Evolutionary conservation across 2,329 filamentous ascomycete genomes (phyloP), one percentile per base, ranked within the genome.

Genomic region (Fonsecaea multimorphosa): DNA sequence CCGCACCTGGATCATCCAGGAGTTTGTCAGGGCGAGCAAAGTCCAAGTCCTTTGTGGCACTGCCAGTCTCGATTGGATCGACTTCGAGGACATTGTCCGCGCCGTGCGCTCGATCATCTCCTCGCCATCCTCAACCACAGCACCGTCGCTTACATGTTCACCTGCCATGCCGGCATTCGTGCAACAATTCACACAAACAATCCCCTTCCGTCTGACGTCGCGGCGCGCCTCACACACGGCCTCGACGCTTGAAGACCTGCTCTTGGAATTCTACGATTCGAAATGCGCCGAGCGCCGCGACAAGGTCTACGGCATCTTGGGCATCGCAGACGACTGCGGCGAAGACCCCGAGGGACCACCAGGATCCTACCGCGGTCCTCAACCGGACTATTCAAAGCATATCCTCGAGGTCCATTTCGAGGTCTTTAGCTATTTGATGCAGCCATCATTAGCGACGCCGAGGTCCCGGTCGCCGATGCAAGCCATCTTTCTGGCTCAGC

Each of bases 51-150:
- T 67, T 11, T 70, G 70, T 31, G 71, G 72, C 27, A 80, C 77
- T 3, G 77, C 79, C 59, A 80, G 78, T 76, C 76, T 78, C 4
- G 74, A 77, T 22, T 79, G 78, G 71, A 76, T 74, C 2, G 75
- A 77, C 64, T 80, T 80, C 61, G 78, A 77, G 8, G 80, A 75
- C 4, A 75, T 78, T 0, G 76, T 80, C 29, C 76, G 61, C 34
- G 22, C 51, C 32, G 40, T 69, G 11, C 54, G 63, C 19, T 56
- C 62, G 5, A 46, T 63, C 24, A 57, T 24, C 8, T 27, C 29
- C 8, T 27, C 19, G 4, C 22, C 3, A 8, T 24, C 29, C 16
- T 8, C 7, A 12, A n/a, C 49, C 8, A n/a, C 49, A 8, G 32
- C 32, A 12, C 2, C 6, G 6, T 34, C 32, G 32, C 32, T 12